Evolutionary conservation across 2,329 filamentous ascomycete species (phyloP).

Genomic region (Alternaria conjuncta): DNA sequence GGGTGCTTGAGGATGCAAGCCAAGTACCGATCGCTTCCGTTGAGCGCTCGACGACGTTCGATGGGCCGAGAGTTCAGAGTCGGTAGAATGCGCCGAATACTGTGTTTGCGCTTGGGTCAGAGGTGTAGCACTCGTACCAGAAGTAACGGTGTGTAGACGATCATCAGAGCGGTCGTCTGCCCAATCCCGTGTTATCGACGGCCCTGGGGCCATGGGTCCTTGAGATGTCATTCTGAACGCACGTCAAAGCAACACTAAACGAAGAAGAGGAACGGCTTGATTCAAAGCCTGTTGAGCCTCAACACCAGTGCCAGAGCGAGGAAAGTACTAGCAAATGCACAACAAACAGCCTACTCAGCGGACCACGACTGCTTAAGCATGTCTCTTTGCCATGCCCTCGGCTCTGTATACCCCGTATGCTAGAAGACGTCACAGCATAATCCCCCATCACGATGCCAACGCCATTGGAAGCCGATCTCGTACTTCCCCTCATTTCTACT

Average conservation of each 20-base stretch:
- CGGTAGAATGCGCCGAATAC: conserved; percentile 17
- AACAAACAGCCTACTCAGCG: not conserved
- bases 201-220: conserved; percentile 25
- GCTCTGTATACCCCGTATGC: not conserved
- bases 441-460: not conserved
- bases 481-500: conserved; percentile 13
- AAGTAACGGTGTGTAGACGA: conserved; percentile 15
- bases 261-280: not conserved
- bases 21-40: conserved; percentile 34
- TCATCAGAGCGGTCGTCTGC: conserved; percentile 16
- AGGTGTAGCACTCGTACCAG: conserved; percentile 15
- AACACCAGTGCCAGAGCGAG: not conserved
- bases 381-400: conserved; percentile 2
- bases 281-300: not conserved
- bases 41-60: conserved; percentile 32
- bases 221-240: conserved; percentile 5
- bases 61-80: conserved; percentile 11
- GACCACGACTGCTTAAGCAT: conserved; percentile 7
- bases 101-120: conserved; percentile 28
- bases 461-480: conserved; percentile 12
- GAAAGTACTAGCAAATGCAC: not conserved
- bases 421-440: conserved; percentile 18
- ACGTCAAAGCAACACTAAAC: not conserved
- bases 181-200: conserved; percentile 28
- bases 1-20: conserved; percentile 50